Evolutionary conservation across 441 rosid genomes (phyloP), one percentile per base, ranked within the genome.

Genomic region (Heliophila coronopifolia): DNA sequence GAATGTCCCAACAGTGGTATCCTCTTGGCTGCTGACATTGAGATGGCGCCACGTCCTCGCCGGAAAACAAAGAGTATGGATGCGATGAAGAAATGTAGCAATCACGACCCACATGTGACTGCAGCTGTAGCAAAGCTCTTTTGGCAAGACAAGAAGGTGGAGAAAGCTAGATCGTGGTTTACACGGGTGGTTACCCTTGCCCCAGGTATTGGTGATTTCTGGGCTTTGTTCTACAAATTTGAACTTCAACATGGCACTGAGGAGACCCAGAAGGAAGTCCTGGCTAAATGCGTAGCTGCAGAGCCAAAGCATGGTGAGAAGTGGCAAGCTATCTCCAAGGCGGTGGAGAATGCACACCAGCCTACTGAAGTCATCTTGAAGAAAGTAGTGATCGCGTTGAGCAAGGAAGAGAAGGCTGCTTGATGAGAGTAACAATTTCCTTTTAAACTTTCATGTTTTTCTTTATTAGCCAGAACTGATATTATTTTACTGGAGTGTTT

Each of bases 281-380:
- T 86, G 24, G 73, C 75, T 48, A 83, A 84, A 61, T 84, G 96
- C 47, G 45, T 77, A 30, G 85, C 82, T 41, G 77, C 85, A 9
- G 98, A 91, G 60, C 95, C 98, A 4, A 87, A 83, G 68, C 87
- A 87, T 33, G 94, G 98, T 13, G 98, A 87, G 73, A 83, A 73
- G 60, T 91, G 96, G 96, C 95, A 91, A 59, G 70, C 69, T 1
- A 73, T 87, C 42, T 56, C 96, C 3, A 91, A 91, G 76, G 86
- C 88, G 3, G 90, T 83, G 47, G 95, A 91, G 82, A 87, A 83
- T 50, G 80, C 96, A 44, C 98, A 87, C 72, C 93, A 76, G 52
- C 77, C 81, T 37, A 70, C 79, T 13, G 98, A 91, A 47, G 79
- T 74, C 42, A 84, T 84, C 58, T 64, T 91, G 72, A 91, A 79